A percentile compares a stretch with the other conserved stretches of the same genome.
Conservation (phyloP, 805 yeast genomes). For the Wickerhamomyces hampshirensis region DNA sequence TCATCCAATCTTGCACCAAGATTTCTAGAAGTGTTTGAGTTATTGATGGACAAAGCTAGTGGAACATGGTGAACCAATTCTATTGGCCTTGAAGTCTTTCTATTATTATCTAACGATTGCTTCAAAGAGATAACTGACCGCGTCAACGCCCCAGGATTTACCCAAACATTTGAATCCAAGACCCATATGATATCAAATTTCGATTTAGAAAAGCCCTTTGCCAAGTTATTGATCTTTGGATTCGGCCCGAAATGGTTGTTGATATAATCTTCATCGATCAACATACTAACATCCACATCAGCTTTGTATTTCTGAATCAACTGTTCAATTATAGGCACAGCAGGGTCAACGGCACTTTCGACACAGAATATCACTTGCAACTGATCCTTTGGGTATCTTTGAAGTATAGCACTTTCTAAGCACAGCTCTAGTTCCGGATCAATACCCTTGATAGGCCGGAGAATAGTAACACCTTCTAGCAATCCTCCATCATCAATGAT, state of each 20-base stretch:
- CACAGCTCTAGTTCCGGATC: slow-evolving; percentile 73
- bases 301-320: slow-evolving; percentile 50
- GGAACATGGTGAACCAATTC: slow-evolving; percentile 82
- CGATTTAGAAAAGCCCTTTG: slow-evolving; percentile 72
- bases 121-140: slow-evolving; percentile 55
- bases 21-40: slow-evolving; percentile 8
- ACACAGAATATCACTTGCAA: slow-evolving; percentile 76
- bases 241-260: slow-evolving; percentile 68
- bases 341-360: slow-evolving; percentile 57
- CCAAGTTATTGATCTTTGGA: slow-evolving; percentile 82
- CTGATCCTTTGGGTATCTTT: slow-evolving; percentile 54
- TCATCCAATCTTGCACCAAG: slow-evolving; percentile 75
- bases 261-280: slow-evolving; percentile 36
- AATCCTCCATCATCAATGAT: slow-evolving; percentile 27
- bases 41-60: slow-evolving; percentile 42
- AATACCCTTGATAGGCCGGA: slow-evolving; percentile 80
- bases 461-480: slow-evolving; percentile 66
- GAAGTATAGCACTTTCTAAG: slow-evolving; percentile 61
- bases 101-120: slow-evolving; percentile 49
- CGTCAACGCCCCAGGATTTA: slow-evolving; percentile 53
- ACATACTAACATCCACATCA: slow-evolving; percentile 47
- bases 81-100: slow-evolving; percentile 36
- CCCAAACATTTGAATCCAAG: slow-evolving; percentile 83
- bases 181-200: slow-evolving; percentile 77
- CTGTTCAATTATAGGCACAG: slow-evolving; percentile 49